A percentile compares a stretch with the other conserved stretches of the same genome.
Conservation (phyloP, 371 early-diverging fungal species). For the Haplosporangium sp. region DNA sequence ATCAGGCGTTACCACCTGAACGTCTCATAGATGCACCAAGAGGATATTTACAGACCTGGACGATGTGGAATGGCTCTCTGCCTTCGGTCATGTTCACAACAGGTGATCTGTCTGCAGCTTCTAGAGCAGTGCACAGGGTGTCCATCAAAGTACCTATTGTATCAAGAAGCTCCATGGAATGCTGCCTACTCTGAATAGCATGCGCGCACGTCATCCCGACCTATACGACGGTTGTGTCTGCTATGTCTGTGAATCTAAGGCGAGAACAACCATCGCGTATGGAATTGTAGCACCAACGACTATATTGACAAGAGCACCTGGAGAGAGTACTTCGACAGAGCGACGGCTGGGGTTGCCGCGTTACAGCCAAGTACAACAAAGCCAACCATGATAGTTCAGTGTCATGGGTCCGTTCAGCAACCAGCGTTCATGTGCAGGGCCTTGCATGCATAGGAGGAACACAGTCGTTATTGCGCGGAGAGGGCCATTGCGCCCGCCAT, state of each 20-base stretch:
- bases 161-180: slow-evolving; percentile 16
- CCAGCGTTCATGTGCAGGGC: neutral
- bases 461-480: neutral
- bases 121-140: neutral
- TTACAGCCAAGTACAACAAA: too few species aligned
- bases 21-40: slow-evolving; percentile 6
- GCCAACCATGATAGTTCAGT: neutral
- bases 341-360: neutral
- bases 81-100: neutral
- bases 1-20: slow-evolving; percentile 10
- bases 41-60: neutral
- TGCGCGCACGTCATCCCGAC: neutral
- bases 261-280: slow-evolving; percentile 6
- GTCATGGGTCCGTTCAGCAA: neutral
- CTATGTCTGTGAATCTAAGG: slow-evolving; percentile 1
- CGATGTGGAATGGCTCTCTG: slow-evolving; percentile 9
- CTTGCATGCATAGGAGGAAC: slow-evolving; percentile 2
- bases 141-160: neutral
- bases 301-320: neutral
- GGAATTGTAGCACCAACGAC: neutral
- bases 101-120: neutral
- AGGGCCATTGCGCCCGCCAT: neutral
- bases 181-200: slow-evolving; percentile 7
- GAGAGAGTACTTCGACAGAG: neutral
- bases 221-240: neutral